phyloP scores from a whole-genome alignment of 352 stramenopile species.

The Phytopythium boreale region DNA sequence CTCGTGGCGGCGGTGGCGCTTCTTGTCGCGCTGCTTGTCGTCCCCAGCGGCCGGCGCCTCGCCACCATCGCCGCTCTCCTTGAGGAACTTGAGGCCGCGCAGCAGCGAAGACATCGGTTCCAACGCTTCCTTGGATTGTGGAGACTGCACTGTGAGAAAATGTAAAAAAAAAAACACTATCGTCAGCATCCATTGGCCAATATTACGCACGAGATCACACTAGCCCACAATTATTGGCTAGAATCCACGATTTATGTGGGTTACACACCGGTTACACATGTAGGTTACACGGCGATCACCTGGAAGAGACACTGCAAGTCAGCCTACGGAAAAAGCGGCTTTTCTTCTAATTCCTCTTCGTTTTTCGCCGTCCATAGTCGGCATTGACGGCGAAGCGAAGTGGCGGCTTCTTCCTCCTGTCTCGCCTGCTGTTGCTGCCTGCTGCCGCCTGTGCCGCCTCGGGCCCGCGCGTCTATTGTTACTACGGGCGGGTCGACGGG shows the following conservation, averaged over 20 bases:
- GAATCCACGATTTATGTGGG: background rate
- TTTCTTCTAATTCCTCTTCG: too few relatives aligned
- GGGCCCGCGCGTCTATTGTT: background rate
- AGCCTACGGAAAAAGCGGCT: background rate
- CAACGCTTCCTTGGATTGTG: background rate
- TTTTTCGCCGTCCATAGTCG: too few relatives aligned
- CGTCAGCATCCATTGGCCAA: conserved; percentile 15
- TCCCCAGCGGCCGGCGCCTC: background rate
- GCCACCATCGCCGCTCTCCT: conserved; percentile 13
- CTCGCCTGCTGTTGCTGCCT: background rate
- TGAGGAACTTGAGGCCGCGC: conserved; percentile 68
- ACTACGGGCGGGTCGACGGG: background rate
- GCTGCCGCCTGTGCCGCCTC: background rate
- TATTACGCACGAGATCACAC: background rate
- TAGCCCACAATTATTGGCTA: background rate
- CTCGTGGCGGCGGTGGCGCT: conserved; percentile 13
- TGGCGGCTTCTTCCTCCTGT: background rate
- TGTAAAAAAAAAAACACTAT: background rate
- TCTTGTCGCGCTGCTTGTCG: conserved; percentile 23
- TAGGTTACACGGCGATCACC: too few relatives aligned
- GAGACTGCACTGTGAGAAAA: conserved; percentile 6
- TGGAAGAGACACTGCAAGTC: background rate
- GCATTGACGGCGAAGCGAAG: too few relatives aligned
- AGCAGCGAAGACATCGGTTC: conserved; percentile 31
- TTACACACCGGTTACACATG: too few relatives aligned